Conservation (phyloP, 768 basidiomycete genomes). For the Boletus rex-veris region DNA sequence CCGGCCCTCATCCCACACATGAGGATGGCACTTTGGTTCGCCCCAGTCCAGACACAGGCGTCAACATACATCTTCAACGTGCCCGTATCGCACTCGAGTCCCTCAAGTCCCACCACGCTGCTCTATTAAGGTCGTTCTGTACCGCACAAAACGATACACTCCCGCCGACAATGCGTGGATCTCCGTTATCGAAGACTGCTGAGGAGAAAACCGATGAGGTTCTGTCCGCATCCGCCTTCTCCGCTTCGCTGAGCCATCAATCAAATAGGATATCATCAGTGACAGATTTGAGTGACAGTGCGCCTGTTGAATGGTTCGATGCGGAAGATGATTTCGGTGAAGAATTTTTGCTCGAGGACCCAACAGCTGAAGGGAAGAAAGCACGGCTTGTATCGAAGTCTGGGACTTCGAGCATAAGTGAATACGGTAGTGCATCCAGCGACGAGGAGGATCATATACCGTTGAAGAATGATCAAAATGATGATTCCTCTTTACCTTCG, state of each 20-base stretch:
- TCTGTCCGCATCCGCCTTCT: slow-evolving; percentile 20
- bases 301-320: slow-evolving; percentile 69
- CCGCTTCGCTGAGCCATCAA: slow-evolving; percentile 31
- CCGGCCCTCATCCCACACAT: slow-evolving; percentile 18
- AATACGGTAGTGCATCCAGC: slow-evolving; percentile 43
- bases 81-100: slow-evolving; percentile 46
- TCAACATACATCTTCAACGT: slow-evolving; percentile 36
- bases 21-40: slow-evolving; percentile 28
- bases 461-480: not conserved
- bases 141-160: slow-evolving; percentile 29
- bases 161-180: slow-evolving; percentile 21
- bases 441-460: slow-evolving; percentile 39
- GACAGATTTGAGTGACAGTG: slow-evolving; percentile 48
- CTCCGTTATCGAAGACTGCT: slow-evolving; percentile 42
- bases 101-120: slow-evolving; percentile 58
- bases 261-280: slow-evolving; percentile 46
- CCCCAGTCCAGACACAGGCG: slow-evolving; percentile 15
- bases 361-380: slow-evolving; percentile 37
- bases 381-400: slow-evolving; percentile 38
- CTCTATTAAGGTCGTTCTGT: slow-evolving; percentile 45
- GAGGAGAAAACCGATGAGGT: slow-evolving; percentile 45
- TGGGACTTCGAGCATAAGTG: slow-evolving; percentile 40
- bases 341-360: slow-evolving; percentile 62
- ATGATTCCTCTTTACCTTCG: slow-evolving; percentile 6
- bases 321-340: slow-evolving; percentile 48